Evolutionary conservation across 257 asterid species (phyloP), one percentile per base, ranked within the genome.

Genomic region (Plantago major): DNA sequence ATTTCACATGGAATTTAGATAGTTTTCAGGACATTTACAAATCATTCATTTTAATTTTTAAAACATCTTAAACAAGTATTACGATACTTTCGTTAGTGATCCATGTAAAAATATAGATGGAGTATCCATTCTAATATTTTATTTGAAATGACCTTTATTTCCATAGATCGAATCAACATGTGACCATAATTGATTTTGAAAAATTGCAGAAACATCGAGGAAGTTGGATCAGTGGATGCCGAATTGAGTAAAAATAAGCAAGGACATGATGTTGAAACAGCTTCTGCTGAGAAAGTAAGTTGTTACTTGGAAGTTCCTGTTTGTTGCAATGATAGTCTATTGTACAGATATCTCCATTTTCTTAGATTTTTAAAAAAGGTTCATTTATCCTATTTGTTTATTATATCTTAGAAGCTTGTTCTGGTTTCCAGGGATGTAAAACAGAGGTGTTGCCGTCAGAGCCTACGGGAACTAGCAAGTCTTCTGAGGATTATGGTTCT

Each of bases 131-230:
- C 37, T 30, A 30, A 30, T 30, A n/a, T 30, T 30, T 30, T 10
- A 17, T 22, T 37, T 0, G 7, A 11, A 17, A 1, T 17, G 57
- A 30, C 37, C 57, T 52, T 52, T 52, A 7, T 52, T 49, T 11
- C 12, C 11, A 10, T 53, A 53, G 12, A 53, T 16, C 33, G 55
- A 12, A 63, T 70, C 17, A 26, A 60, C 55, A 16, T 42, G 57
- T 67, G 73, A 62, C 58, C 73, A 52, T 67, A 52, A 54, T 28
- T 64, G 40, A 51, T 60, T 71, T 50, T 60, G 49, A 52, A 50
- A 60, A 55, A 66, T 75, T 82, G 76, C 81, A 93, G 99, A 76
- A 83, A 90, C 76, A 72, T 89, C 2, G 95, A 93, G 68, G 97
- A 84, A 66, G 90, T 45, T 78, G 95, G 72, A 71, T 70, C 89